Base-by-base conservation (phyloP, 352 stramenopile species). In the Paralagenidium karlingii region DNA sequence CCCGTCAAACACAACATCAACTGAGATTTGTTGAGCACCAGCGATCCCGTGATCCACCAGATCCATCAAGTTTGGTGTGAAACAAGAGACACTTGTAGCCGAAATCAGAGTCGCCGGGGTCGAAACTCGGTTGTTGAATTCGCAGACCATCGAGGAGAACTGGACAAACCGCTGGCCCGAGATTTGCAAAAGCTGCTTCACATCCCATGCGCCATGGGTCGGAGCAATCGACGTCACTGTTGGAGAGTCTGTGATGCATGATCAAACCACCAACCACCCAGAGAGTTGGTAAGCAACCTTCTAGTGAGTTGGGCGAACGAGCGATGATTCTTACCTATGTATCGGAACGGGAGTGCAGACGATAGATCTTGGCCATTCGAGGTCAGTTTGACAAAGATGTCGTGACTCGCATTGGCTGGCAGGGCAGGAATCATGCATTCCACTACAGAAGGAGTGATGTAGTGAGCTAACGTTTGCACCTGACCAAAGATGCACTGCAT, bases 271-370 rank as follows among this genome's bases (percentile, higher is more conserved):
- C n/a, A n/a, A n/a, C n/a, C n/a, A n/a, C n/a, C n/a, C n/a, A n/a
- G n/a, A n/a, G n/a, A n/a, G n/a, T n/a, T n/a, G n/a, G n/a, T n/a
- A n/a, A n/a, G n/a, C n/a, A n/a, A n/a, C n/a, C n/a, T n/a, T n/a
- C n/a, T n/a, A n/a, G n/a, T n/a, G n/a, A n/a, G n/a, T n/a, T n/a
- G n/a, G n/a, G n/a, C n/a, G n/a, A n/a, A n/a, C n/a, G n/a, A n/a
- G n/a, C n/a, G n/a, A n/a, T n/a, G n/a, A n/a, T n/a, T n/a, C n/a
- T 49, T 64, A 83, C 73, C 67, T 55, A 41, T 59, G 43, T 69
- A 84, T 10, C 32, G 47, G 34, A 71, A 84, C 5, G 32, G 11
- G 3, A 82, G 27, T 1, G 45, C 3, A 9, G 36, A 31, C 3
- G 59, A 78, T 34, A 66, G 78, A 21, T 81, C 67, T 43, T 81